Evolutionary conservation across 2,329 filamentous ascomycete genomes (phyloP).

Genomic region (Aspergillus ibericus): DNA sequence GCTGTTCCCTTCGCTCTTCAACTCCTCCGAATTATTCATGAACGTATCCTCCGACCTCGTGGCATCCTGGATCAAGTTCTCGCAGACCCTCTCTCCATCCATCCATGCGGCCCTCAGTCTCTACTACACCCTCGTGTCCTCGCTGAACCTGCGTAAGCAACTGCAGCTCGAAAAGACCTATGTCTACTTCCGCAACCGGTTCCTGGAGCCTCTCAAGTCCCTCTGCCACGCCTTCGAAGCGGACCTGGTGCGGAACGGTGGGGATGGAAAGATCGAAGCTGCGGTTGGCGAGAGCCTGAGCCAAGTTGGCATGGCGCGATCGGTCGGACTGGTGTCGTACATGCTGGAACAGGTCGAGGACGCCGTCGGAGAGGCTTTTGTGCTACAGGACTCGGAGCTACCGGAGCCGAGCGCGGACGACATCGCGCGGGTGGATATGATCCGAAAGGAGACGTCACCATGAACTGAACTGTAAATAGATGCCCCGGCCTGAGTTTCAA

Average conservation of each 20-base stretch:
- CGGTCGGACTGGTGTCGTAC: slow-evolving; percentile 35
- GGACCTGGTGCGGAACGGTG: slow-evolving; percentile 35
- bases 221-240: slow-evolving; percentile 33
- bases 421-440: slow-evolving; percentile 26
- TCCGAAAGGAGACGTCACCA: slow-evolving; percentile 27
- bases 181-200: slow-evolving; percentile 33
- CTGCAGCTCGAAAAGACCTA: slow-evolving; percentile 47
- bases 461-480: not conserved
- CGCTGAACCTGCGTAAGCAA: slow-evolving; percentile 46
- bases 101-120: slow-evolving; percentile 59
- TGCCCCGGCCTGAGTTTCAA: not conserved
- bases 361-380: slow-evolving; percentile 30
- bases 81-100: slow-evolving; percentile 48
- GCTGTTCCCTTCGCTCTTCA: slow-evolving; percentile 55
- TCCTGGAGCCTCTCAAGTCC: slow-evolving; percentile 34
- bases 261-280: slow-evolving; percentile 36
- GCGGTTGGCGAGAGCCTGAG: slow-evolving; percentile 38
- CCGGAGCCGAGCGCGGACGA: slow-evolving; percentile 31
- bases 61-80: slow-evolving; percentile 50
- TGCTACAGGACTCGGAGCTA: slow-evolving; percentile 27
- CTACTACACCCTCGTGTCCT: slow-evolving; percentile 58
- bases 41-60: slow-evolving; percentile 38
- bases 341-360: slow-evolving; percentile 39
- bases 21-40: slow-evolving; percentile 46
- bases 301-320: slow-evolving; percentile 35